These are phyloP conservation scores for Paraleonurus japonicus DNA, from an alignment of 257 asterid genomes.

Conservation along the genomic window DNA sequence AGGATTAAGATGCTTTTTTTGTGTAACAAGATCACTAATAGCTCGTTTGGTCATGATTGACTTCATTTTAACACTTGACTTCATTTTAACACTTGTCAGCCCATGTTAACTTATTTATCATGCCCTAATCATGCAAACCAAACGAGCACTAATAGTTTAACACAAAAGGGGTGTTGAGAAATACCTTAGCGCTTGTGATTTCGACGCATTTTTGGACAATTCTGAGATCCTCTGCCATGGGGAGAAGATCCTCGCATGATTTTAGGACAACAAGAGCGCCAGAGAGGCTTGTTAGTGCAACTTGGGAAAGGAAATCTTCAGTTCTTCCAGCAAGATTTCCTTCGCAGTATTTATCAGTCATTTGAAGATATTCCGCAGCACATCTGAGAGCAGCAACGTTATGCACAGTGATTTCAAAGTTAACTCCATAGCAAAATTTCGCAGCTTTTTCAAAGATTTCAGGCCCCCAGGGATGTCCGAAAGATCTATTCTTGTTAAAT, in stretches of 20 bases:
- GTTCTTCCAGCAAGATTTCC: slow-evolving; percentile 77
- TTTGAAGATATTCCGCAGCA: slow-evolving; percentile 84
- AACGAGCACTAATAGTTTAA: too few relatives aligned
- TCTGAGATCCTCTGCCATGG: slow-evolving; percentile 75
- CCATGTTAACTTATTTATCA: too few relatives aligned
- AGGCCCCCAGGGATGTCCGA: slow-evolving; percentile 88
- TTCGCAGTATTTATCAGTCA: slow-evolving; percentile 83
- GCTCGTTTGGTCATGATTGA: too few relatives aligned
- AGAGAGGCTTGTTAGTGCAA: slow-evolving; percentile 77
- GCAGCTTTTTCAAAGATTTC: slow-evolving; percentile 91
- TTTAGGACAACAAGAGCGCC: slow-evolving; percentile 82
- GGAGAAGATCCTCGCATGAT: slow-evolving; percentile 82
- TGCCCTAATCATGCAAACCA: too few relatives aligned
- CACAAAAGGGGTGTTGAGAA: not conserved
- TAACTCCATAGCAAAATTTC: slow-evolving; percentile 88
- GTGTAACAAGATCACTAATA: too few relatives aligned
- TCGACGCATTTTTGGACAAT: slow-evolving; percentile 77
- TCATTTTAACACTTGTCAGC: too few relatives aligned
- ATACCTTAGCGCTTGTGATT: slow-evolving; percentile 80
- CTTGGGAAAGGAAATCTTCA: slow-evolving; percentile 77
- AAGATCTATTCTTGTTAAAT: slow-evolving; percentile 57
- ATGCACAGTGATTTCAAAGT: slow-evolving; percentile 94
- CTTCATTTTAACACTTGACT: too few relatives aligned
- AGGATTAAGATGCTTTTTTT: not conserved
- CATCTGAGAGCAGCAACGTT: slow-evolving; percentile 91